These are phyloP conservation scores for Erythrobasidium hasegawianum DNA, from an alignment of 1,284 basidiomycete species.

Conservation along the genomic window DNA sequence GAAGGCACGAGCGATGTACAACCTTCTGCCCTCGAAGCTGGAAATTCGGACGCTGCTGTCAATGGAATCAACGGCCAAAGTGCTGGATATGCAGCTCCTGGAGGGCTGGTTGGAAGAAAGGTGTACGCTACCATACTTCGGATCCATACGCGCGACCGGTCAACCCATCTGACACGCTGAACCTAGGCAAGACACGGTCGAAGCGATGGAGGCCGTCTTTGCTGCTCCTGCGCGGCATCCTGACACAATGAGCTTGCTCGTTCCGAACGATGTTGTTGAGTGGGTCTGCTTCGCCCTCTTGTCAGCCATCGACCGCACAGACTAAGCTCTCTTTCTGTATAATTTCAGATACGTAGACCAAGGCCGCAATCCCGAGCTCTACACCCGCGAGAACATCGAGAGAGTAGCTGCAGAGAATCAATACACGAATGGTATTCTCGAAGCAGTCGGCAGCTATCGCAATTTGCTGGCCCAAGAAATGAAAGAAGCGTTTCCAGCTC, in stretches of 20 bases:
- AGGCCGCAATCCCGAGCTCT: conserved; percentile 68
- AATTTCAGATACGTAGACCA: conserved; percentile 64
- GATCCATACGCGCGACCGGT: not conserved
- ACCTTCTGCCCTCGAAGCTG: conserved; percentile 38
- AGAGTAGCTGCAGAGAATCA: conserved; percentile 77
- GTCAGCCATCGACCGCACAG: too few species aligned
- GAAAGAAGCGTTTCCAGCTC: conserved; percentile 40
- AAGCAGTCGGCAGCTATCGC: conserved; percentile 55
- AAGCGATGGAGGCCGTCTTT: not conserved
- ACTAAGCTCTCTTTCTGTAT: not conserved
- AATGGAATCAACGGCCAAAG: not conserved
- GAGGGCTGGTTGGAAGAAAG: conserved; percentile 42
- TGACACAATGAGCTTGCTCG: conserved; percentile 38
- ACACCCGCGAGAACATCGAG: conserved; percentile 70
- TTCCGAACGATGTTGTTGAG: conserved; percentile 37
- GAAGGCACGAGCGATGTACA: conserved; percentile 44
- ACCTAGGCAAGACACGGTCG: not conserved
- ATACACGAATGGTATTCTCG: conserved; percentile 81
- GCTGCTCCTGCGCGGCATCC: not conserved
- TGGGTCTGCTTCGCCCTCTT: too few species aligned
- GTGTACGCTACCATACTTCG: conserved; percentile 33
- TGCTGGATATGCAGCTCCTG: conserved; percentile 26
- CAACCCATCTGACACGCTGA: not conserved
- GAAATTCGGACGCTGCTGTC: not conserved
- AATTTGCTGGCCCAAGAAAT: conserved; percentile 38